phyloP scores from a whole-genome alignment of 2,329 filamentous ascomycete species.

The Amauroascus niger region DNA sequence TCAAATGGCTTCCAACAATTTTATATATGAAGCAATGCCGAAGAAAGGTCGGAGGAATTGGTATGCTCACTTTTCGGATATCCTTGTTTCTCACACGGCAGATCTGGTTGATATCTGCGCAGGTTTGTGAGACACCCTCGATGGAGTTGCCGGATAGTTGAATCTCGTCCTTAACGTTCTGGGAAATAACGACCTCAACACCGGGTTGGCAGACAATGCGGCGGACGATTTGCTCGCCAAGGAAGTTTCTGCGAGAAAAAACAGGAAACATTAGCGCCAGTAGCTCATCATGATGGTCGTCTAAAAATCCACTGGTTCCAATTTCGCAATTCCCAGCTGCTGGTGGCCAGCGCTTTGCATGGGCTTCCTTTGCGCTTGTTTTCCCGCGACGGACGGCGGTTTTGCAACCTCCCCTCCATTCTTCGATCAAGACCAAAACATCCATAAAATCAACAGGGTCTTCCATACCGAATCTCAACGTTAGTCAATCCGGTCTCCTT shows the following conservation, averaged over 20 bases:
- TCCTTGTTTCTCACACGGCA: constrained; percentile 99
- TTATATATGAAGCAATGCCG: background rate
- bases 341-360: background rate
- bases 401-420: background rate
- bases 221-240: constrained; percentile 99
- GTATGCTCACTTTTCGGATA: constrained; percentile 81
- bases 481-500: constrained; percentile 74
- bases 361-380: background rate
- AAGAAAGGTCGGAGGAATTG: background rate
- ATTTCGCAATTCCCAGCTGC: background rate
- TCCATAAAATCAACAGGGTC: background rate
- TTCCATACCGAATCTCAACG: constrained; percentile 88
- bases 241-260: constrained; percentile 64
- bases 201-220: constrained; percentile 78
- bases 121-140: constrained; percentile 94
- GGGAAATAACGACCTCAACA: constrained; percentile 82
- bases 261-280: background rate
- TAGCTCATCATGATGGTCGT: background rate
- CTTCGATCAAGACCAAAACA: background rate
- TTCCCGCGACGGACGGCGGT: no score
- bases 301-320: no score
- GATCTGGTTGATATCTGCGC: constrained; percentile 98
- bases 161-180: constrained; percentile 96
- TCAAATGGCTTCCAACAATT: background rate
- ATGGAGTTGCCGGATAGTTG: constrained; percentile 87